These are phyloP conservation scores for Trichoderma afroharzianum DNA, from an alignment of 2,329 filamentous ascomycete species.

Conservation along the genomic window DNA sequence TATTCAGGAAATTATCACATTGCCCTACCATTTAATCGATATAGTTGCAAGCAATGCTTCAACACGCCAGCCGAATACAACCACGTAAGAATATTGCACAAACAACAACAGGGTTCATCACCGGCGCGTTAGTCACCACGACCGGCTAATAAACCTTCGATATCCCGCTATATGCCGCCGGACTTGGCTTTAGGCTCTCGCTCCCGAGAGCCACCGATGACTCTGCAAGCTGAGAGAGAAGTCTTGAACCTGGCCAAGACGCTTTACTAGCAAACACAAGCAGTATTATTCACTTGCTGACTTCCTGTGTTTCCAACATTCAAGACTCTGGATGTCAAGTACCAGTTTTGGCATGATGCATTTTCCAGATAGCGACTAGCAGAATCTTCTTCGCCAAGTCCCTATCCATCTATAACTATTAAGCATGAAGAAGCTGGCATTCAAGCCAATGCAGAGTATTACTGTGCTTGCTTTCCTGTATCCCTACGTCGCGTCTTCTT, in stretches of 20 bases:
- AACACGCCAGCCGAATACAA: neutral
- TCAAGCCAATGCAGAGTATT: neutral
- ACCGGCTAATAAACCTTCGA: neutral
- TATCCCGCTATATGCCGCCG: neutral
- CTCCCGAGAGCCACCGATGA: neutral
- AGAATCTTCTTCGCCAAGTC: neutral
- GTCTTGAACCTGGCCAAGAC: neutral
- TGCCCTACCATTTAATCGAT: neutral
- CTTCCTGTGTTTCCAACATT: neutral
- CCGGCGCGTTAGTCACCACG: neutral
- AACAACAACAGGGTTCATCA: neutral
- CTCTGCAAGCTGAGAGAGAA: neutral
- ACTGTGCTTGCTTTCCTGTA: neutral
- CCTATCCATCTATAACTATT: neutral
- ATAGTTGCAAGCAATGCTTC: neutral
- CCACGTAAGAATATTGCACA: neutral
- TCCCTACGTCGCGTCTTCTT: neutral
- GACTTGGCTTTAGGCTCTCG: neutral
- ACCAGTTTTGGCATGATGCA: neutral
- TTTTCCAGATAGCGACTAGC: neutral
- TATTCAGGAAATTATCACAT: neutral
- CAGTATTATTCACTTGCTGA: neutral
- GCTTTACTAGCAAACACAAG: neutral
- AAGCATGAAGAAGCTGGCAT: neutral
- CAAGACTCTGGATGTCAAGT: neutral